Base-by-base conservation (phyloP, 1,139 yeast species). In the Diutina ranongensis region DNA sequence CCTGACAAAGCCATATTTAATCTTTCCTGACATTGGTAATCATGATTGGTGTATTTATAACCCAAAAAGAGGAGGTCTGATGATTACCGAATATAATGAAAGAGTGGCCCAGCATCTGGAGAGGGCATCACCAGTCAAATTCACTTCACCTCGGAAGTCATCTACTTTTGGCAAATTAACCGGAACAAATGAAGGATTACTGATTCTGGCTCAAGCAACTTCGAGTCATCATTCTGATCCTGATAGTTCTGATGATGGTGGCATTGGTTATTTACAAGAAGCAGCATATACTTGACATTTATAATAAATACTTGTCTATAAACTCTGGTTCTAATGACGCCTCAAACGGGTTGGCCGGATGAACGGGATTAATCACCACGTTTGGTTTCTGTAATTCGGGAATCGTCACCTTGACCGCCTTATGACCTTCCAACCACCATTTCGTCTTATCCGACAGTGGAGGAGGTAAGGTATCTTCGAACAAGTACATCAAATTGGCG, bases 381-480 rank as follows among this genome's bases (percentile, higher is more conserved):
- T 40, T 28, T 9, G 16, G 25, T 8, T 40, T 40, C n/a, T 40
- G 44, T 41, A 72, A 55, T 47, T 70, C 72, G 3, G 67, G 63
- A 15, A 78, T 71, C 4, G 60, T 57, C 4, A 89, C 82, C 56
- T 80, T 86, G 2, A 89, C 92, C 5, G 83, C 72, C 51, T 76
- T 76, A 0, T 94, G 92, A 9, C 80, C 81, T 15, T 80, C 80
- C 35, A 87, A 70, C 98, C 98, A 92, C 98, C 98, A 92, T 60
- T 87, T 86, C 32, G 73, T 66, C 13, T 67, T 60, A 47, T 86
- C 95, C 0, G 94, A 77, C 50, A 95, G 83, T 18, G 98, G 98
- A 0, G 96, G 86, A 2, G 97, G 97, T 12, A 38, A 38, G 3
- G 42, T 21, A 25, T 38, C 42, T 13, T 38, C 42, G n/a, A 38